These are phyloP conservation scores for Mycosphaerelloides madeirae DNA, from an alignment of 2,329 filamentous ascomycete genomes.

Conservation along the genomic window DNA sequence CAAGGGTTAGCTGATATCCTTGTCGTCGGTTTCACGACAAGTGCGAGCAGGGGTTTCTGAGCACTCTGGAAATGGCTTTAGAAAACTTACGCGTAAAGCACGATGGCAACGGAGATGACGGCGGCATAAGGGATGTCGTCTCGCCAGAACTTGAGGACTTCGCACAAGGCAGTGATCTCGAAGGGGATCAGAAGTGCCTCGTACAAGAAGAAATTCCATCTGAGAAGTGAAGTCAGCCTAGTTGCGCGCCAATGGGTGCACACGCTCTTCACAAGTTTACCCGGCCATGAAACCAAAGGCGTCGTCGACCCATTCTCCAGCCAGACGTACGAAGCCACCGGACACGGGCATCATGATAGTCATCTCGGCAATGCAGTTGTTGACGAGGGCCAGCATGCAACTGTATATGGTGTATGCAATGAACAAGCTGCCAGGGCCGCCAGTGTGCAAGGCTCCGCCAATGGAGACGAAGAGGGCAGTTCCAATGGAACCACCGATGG, in stretches of 20 bases:
- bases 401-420: constrained; percentile 56
- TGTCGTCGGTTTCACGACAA: no score
- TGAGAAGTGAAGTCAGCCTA: neutral
- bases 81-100: constrained; percentile 21
- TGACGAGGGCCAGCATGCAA: constrained; percentile 54
- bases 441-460: constrained; percentile 49
- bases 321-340: constrained; percentile 56
- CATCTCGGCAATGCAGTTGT: constrained; percentile 65
- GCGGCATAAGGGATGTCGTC: constrained; percentile 43
- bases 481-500: constrained; percentile 26
- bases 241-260: neutral
- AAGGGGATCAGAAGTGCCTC: constrained; percentile 50
- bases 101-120: constrained; percentile 39
- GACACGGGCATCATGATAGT: constrained; percentile 16
- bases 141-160: constrained; percentile 40
- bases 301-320: constrained; percentile 62
- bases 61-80: no score
- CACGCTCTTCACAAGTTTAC: neutral
- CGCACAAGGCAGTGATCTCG: constrained; percentile 45
- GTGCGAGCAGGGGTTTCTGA: no score
- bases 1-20: no score
- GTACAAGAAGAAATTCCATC: constrained; percentile 43
- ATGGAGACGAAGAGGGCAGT: constrained; percentile 42
- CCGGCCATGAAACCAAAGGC: constrained; percentile 50
- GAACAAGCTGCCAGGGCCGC: constrained; percentile 51